A percentile compares a stretch with the other conserved stretches of the same genome.
These are phyloP conservation scores for Aspergillus aculeatinus DNA, from an alignment of 2,329 filamentous ascomycete genomes.

Conservation along the genomic window DNA sequence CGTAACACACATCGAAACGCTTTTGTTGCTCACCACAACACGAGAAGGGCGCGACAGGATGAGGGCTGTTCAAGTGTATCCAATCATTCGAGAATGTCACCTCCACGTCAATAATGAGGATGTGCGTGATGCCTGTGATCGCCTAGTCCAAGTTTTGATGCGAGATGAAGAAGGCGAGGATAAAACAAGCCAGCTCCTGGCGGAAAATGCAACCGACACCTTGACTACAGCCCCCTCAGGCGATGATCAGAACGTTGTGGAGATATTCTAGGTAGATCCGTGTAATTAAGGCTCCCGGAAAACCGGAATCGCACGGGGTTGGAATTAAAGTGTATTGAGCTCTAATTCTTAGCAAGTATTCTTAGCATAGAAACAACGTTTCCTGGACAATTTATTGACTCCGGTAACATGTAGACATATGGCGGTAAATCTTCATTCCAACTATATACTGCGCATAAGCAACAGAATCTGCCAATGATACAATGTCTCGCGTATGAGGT, in stretches of 20 bases:
- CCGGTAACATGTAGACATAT: not conserved
- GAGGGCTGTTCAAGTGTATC: conserved; percentile 78
- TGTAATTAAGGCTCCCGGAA: not conserved
- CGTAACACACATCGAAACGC: conserved; percentile 82
- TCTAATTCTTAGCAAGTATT: not conserved
- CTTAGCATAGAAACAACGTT: not conserved
- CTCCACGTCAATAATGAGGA: conserved; percentile 72
- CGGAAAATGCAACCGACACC: not conserved
- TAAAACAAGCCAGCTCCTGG: conserved; percentile 36
- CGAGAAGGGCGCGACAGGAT: conserved; percentile 71
- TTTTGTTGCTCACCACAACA: conserved; percentile 79
- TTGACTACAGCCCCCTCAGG: conserved; percentile 28
- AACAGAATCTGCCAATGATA: too few species aligned
- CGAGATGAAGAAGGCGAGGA: conserved; percentile 68
- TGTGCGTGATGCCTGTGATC: conserved; percentile 80
- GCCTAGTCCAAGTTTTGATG: conserved; percentile 85
- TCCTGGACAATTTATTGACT: too few species aligned
- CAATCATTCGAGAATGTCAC: conserved; percentile 84
- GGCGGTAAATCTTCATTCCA: not conserved
- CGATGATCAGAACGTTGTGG: conserved; percentile 48
- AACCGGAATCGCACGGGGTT: not conserved
- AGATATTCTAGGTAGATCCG: conserved; percentile 41
- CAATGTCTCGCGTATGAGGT: too few species aligned
- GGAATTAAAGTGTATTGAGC: not conserved
- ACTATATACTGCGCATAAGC: too few species aligned